phyloP scores from a whole-genome alignment of 1,139 yeast genomes.

The Candida pseudoviswanathii region DNA sequence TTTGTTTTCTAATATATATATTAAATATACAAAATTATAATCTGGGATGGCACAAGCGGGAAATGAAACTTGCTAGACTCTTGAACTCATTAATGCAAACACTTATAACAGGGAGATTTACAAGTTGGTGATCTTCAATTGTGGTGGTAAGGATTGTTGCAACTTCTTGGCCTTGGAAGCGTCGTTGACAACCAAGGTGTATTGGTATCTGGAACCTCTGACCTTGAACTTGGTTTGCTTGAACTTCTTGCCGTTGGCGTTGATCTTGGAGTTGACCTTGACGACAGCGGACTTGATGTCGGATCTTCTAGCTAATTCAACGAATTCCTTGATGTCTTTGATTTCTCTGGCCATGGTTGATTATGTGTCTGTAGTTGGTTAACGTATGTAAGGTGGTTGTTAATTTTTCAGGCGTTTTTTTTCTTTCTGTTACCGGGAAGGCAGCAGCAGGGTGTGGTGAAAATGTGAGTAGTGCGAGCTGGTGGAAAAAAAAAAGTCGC shows the following conservation, averaged over 20 bases:
- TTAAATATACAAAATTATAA: constrained; percentile 20
- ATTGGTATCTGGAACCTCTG: constrained; percentile 92
- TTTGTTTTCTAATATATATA: constrained; percentile 7
- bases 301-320: constrained; percentile 96
- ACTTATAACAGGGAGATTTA: constrained; percentile 17
- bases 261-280: constrained; percentile 85
- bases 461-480: constrained; percentile 2
- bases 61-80: not conserved
- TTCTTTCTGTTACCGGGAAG: constrained; percentile 5
- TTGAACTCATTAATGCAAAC: constrained; percentile 5
- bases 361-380: constrained; percentile 27
- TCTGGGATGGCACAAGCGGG: constrained; percentile 4
- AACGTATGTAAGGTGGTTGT: constrained; percentile 14
- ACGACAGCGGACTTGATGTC: constrained; percentile 93
- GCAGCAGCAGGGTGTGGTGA: not conserved
- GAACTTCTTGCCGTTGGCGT: constrained; percentile 82
- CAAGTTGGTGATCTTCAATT: constrained; percentile 75
- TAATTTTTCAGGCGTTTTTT: constrained; percentile 2
- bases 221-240: constrained; percentile 99
- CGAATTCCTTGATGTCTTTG: constrained; percentile 96
- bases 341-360: constrained; percentile 56
- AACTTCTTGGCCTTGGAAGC: constrained; percentile 98
- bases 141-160: constrained; percentile 97
- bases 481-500: not conserved
- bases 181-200: constrained; percentile 96